These are phyloP conservation scores for Paxillus involutus DNA, from an alignment of 768 basidiomycete genomes.

Conservation along the genomic window DNA sequence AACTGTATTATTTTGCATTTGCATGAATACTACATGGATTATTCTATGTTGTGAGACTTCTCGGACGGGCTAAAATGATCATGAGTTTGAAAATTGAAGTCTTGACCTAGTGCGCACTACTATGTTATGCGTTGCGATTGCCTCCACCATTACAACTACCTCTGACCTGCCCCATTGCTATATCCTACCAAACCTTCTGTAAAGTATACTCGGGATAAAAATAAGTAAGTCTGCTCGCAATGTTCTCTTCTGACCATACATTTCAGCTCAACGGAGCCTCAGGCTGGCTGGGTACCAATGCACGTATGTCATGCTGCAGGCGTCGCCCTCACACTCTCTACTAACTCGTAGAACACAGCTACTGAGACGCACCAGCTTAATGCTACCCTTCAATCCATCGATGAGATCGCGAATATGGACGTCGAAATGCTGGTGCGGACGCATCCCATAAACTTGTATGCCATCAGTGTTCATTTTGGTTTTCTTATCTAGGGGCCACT, in stretches of 20 bases:
- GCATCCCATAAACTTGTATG: not conserved
- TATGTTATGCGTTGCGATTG: too few relatives aligned
- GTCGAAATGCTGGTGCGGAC: conserved; percentile 69
- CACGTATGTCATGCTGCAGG: conserved; percentile 8
- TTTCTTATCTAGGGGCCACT: conserved; percentile 37
- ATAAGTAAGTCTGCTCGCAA: not conserved
- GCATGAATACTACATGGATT: conserved; percentile 3
- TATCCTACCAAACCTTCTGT: not conserved
- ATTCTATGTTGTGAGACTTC: not conserved
- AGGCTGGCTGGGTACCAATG: not conserved
- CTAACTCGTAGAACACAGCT: conserved; percentile 2
- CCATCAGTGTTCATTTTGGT: not conserved
- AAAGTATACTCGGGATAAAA: conserved; percentile 8
- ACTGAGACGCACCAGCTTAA: conserved; percentile 17
- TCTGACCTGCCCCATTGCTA: not conserved
- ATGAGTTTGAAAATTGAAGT: too few relatives aligned
- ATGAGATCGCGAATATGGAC: conserved; percentile 60
- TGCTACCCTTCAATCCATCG: conserved; percentile 50
- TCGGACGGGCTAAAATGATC: not conserved
- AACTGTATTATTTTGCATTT: conserved; percentile 23
- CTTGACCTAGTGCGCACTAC: too few relatives aligned
- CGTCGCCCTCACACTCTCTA: not conserved
- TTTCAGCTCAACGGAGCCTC: not conserved
- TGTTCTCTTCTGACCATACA: not conserved
- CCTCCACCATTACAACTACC: not conserved